Conservation (phyloP, 805 yeast genomes). For the Kregervanrija delftensis region DNA sequence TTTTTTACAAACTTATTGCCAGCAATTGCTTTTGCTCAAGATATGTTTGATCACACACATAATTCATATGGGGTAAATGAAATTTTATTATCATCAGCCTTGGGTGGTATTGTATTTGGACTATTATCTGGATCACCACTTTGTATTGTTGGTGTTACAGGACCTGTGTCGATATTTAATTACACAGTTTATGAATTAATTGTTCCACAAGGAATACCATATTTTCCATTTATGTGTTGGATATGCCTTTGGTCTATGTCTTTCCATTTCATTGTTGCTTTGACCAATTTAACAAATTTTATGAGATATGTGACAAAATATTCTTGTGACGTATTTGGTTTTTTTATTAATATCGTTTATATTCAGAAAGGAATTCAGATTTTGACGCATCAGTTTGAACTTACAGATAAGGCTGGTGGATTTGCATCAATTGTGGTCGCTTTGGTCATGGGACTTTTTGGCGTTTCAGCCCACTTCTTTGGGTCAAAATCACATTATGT, state of each 20-base stretch:
- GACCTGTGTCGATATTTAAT: slow-evolving; percentile 88
- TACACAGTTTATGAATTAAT: slow-evolving; percentile 80
- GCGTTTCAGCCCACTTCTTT: slow-evolving; percentile 50
- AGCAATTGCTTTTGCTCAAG: slow-evolving; percentile 94
- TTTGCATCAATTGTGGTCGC: slow-evolving; percentile 73
- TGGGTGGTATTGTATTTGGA: slow-evolving; percentile 89
- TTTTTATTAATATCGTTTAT: slow-evolving; percentile 82
- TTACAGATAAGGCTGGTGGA: slow-evolving; percentile 25
- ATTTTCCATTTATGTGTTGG: slow-evolving; percentile 95
- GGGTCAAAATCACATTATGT: slow-evolving; percentile 61
- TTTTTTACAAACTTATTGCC: slow-evolving; percentile 89
- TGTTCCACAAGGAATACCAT: slow-evolving; percentile 43
- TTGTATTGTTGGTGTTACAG: slow-evolving; percentile 95
- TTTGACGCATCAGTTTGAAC: slow-evolving; percentile 58
- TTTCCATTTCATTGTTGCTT: slow-evolving; percentile 67
- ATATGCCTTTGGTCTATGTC: slow-evolving; percentile 85
- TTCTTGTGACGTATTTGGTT: slow-evolving; percentile 90
- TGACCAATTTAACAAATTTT: slow-evolving; percentile 59
- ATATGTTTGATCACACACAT: slow-evolving; percentile 88
- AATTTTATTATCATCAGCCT: slow-evolving; percentile 71
- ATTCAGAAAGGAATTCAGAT: slow-evolving; percentile 88
- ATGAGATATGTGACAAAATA: slow-evolving; percentile 69
- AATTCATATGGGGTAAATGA: slow-evolving; percentile 90
- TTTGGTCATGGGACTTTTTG: slow-evolving; percentile 68
- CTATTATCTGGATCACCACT: slow-evolving; percentile 83